phyloP scores from a whole-genome alignment of 805 yeast genomes.

The Lipomyces spencermartinsiae region DNA sequence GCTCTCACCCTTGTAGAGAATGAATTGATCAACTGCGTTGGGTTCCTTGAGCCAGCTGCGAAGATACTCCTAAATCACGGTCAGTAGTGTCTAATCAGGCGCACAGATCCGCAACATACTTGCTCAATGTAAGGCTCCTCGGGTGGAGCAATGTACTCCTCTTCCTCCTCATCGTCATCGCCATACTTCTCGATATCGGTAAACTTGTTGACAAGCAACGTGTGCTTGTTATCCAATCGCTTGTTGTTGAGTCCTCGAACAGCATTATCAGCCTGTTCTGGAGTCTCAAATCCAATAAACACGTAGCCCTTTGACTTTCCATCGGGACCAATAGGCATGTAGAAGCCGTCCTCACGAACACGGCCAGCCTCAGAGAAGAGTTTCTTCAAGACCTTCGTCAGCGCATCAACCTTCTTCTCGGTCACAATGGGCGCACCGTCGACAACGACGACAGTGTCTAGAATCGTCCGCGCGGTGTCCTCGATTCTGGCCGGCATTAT shows the following conservation, averaged over 20 bases:
- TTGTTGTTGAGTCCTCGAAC: slow-evolving; percentile 82
- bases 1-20: slow-evolving; percentile 76
- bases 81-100: neutral
- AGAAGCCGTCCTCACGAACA: slow-evolving; percentile 67
- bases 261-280: slow-evolving; percentile 74
- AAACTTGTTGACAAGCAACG: slow-evolving; percentile 81
- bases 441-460: slow-evolving; percentile 80
- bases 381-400: slow-evolving; percentile 84
- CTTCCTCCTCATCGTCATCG: slow-evolving; percentile 61
- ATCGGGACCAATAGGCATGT: slow-evolving; percentile 73
- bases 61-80: slow-evolving; percentile 63
- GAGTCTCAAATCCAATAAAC: slow-evolving; percentile 78
- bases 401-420: slow-evolving; percentile 79
- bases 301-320: slow-evolving; percentile 81
- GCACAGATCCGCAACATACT: slow-evolving; percentile 10
- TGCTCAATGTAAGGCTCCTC: slow-evolving; percentile 74
- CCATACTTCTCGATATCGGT: slow-evolving; percentile 83
- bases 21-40: slow-evolving; percentile 87
- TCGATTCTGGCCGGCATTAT: slow-evolving; percentile 8
- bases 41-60: slow-evolving; percentile 91
- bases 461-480: slow-evolving; percentile 35
- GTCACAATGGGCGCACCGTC: slow-evolving; percentile 98
- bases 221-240: slow-evolving; percentile 92
- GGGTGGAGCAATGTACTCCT: slow-evolving; percentile 69
- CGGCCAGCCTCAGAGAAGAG: slow-evolving; percentile 79